phyloP scores from a whole-genome alignment of 2,329 filamentous ascomycete species.

The Microdochium nivale region DNA sequence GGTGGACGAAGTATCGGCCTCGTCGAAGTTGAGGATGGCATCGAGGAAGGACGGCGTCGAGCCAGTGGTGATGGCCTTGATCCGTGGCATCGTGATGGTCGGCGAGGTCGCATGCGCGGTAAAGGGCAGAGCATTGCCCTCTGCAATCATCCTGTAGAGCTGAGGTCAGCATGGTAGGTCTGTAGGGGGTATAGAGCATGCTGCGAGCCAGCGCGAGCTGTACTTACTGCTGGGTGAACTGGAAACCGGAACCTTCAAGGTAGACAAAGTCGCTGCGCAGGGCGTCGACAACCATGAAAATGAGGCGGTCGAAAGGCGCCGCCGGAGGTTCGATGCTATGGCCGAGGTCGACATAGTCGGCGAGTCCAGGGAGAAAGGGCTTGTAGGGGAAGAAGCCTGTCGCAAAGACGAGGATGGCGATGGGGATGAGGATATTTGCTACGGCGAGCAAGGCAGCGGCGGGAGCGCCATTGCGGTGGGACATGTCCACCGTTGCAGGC shows the following conservation, averaged over 20 bases:
- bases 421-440: slow-evolving; percentile 70
- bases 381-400: slow-evolving; percentile 97
- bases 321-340: slow-evolving; percentile 45
- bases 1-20: slow-evolving; percentile 84
- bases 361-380: slow-evolving; percentile 79
- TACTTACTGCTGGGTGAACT: slow-evolving; percentile 75
- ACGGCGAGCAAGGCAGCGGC: slow-evolving; percentile 40
- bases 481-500: background rate
- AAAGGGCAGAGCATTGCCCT: slow-evolving; percentile 80
- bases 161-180: background rate
- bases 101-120: slow-evolving; percentile 94
- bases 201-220: background rate
- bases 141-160: slow-evolving; percentile 62
- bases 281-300: slow-evolving; percentile 98
- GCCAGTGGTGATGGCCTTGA: slow-evolving; percentile 95
- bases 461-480: background rate
- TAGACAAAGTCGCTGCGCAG: slow-evolving; percentile 94
- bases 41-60: slow-evolving; percentile 98
- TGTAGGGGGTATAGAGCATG: background rate
- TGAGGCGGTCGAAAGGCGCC: slow-evolving; percentile 75
- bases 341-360: slow-evolving; percentile 51
- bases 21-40: slow-evolving; percentile 91
- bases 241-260: slow-evolving; percentile 68
- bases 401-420: slow-evolving; percentile 70
- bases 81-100: slow-evolving; percentile 94